Conservation (phyloP, 148 eudicot genomes). For the Pharnaceum exiguum region DNA sequence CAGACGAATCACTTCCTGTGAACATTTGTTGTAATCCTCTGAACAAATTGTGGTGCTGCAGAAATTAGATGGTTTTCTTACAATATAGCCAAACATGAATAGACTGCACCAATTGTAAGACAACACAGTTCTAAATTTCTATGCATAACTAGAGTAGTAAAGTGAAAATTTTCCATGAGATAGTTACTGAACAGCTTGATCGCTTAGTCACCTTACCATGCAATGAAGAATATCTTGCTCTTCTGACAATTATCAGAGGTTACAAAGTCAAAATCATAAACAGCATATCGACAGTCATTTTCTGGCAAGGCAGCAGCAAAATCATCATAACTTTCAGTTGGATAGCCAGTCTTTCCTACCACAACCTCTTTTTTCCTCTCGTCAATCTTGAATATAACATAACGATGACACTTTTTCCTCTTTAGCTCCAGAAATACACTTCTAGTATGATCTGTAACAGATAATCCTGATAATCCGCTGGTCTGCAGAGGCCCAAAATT, state of each 20-base stretch:
- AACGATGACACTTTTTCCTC: slow-evolving; percentile 61
- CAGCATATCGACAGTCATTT: slow-evolving; percentile 68
- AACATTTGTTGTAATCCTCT: no score
- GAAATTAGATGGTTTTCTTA: no score
- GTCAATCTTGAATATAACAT: slow-evolving; percentile 63
- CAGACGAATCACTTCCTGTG: no score
- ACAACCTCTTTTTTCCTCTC: slow-evolving; percentile 64
- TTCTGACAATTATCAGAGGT: slow-evolving; percentile 68
- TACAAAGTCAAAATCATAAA: slow-evolving; percentile 70
- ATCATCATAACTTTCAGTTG: slow-evolving; percentile 55
- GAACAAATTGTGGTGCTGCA: no score
- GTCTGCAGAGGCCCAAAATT: slow-evolving; percentile 21
- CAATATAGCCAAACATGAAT: no score
- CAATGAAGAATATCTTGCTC: slow-evolving; percentile 84
- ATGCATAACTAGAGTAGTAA: no score
- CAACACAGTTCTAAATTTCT: no score
- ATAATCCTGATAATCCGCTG: slow-evolving; percentile 55
- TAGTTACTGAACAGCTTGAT: neutral
- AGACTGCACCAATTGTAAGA: no score
- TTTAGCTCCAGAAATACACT: slow-evolving; percentile 48
- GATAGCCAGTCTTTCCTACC: slow-evolving; percentile 64
- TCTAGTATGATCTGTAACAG: slow-evolving; percentile 52
- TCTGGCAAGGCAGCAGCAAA: slow-evolving; percentile 50
- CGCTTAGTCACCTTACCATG: slow-evolving; percentile 41
- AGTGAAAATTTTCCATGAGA: neutral